Base-by-base conservation (phyloP, 2,329 filamentous ascomycete species). In the Pestalotiopsis fici region DNA sequence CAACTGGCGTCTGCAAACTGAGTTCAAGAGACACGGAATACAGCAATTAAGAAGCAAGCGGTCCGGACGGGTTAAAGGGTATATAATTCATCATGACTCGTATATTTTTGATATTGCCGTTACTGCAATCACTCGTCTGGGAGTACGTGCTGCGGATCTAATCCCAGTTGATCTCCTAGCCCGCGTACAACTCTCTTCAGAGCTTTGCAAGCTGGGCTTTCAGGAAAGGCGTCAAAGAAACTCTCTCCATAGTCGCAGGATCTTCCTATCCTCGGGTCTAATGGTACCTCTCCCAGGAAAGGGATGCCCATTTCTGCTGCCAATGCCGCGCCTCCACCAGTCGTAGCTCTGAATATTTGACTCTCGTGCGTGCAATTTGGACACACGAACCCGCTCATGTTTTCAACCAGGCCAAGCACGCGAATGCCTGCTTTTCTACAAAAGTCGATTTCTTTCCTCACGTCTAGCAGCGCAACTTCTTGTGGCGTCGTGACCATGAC, bases 341-440 rank as follows among this genome's bases (percentile, higher is more conserved):
- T 99, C 11, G 93, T 97, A 12, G 96, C 90, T 73, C 90, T 87
- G 83, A 99, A 99, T 62, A 99, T 97, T 78, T 97, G 89, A 74
- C 87, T 91, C 77, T 90, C 84, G 71, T 94, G 90, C 65, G 89
- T 93, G 80, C 96, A 99, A 66, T 93, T 95, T 11, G 95, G 95
- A 77, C 96, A 99, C 65, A 99, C 95, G 74, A 98, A 99, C 3
- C 94, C 94, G 67, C 91, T 93, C 96, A 99, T 99, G 77, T 99
- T 99, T 84, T 99, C 96, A 18, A 97, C 96, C 54, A 99, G 84
- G 0, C 96, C 96, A 3, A 99, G 80, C 6, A 99, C 89, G 60
- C 86, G 87, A 72, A 99, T 98, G 3, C 93, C 94, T 0, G 96
- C 96, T 81, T 99, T 99, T 67, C 90, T 87, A 81, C 97, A 99